These are phyloP conservation scores for Sugiyamaella marilandica DNA, from an alignment of 805 yeast species.

Conservation along the genomic window DNA sequence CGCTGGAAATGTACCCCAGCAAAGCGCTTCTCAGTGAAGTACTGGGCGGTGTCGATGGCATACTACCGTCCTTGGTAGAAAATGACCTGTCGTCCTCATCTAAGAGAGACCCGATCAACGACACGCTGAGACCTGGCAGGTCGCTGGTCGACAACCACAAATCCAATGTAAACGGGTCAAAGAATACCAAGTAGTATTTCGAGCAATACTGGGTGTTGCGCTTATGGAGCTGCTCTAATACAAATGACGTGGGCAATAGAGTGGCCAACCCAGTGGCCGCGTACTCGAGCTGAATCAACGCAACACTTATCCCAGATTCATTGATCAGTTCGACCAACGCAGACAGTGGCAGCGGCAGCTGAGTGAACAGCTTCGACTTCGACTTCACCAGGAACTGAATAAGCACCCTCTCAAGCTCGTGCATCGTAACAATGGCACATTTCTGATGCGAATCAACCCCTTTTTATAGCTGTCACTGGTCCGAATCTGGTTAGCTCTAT, in stretches of 20 bases:
- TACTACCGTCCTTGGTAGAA: background rate
- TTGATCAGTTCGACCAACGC: background rate
- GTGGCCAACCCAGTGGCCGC: background rate
- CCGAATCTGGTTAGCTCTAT: background rate
- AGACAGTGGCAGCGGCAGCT: constrained; percentile 7
- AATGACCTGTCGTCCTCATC: too few relatives aligned
- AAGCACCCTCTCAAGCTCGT: constrained; percentile 7
- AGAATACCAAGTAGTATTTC: constrained; percentile 6
- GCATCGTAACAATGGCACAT: background rate
- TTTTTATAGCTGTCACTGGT: background rate
- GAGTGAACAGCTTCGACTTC: background rate
- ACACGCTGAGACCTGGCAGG: too few relatives aligned
- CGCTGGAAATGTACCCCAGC: background rate
- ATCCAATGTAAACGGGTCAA: constrained; percentile 5
- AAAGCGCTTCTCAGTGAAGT: background rate
- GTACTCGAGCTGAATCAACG: background rate
- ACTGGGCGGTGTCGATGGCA: background rate
- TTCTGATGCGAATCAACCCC: background rate
- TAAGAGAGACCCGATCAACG: too few relatives aligned
- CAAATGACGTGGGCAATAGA: constrained; percentile 5
- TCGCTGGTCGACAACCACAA: constrained; percentile 5
- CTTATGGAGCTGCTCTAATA: background rate
- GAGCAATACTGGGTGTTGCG: constrained; percentile 1
- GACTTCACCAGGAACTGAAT: constrained; percentile 9
- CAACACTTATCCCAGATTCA: constrained; percentile 1